Base-by-base conservation (phyloP, 805 yeast genomes). In the Sugiyamaella americana region DNA sequence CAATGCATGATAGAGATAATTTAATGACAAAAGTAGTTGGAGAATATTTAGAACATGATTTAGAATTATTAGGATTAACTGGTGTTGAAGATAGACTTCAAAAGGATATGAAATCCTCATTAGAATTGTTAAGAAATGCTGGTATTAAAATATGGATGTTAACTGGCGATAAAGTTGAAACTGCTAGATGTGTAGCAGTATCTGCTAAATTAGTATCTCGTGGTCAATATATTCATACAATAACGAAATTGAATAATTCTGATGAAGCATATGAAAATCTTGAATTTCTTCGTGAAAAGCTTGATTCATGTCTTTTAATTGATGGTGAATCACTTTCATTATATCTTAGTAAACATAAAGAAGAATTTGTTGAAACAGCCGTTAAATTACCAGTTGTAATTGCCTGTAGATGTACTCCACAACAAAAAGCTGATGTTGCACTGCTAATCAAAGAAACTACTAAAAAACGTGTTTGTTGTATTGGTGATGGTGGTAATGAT, bases 401-500 rank as follows among this genome's bases (percentile, higher is more conserved):
- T 59, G 98, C 98, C 0, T 93, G 98, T 63, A 84, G 99, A 55
- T 93, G 99, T 67, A 82, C 97, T 0, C 99, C 99, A 0, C 98
- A 94, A 65, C 99, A 93, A 60, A 93, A 93, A 63, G 98, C 98
- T 0, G 98, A 93, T 61, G 85, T 94, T 46, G 97, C 98, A 0
- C 57, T 77, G 21, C 69, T 83, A 53, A 93, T 93, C 53, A 76
- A 89, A 58, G 77, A 76, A 49, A 67, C 78, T 24, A 93, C 98
- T 0, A 86, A 87, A 3, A 87, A 86, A 60, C 71, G 98, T 43
- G 97, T 91, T 2, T 91, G 98, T 55, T 93, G 98, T 60, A 94
- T 93, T 55, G 99, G 99, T 47, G 99, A 93, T 66, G 99, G 99
- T 58, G 99, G 99, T 58, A 93, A 93, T 60, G 99, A 93, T 66